Percentiles rank a stretch among this genome's conserved stretches.
phyloP scores from a whole-genome alignment of 176 grass and related monocot species.

The Hsuehochloa calcarea region DNA sequence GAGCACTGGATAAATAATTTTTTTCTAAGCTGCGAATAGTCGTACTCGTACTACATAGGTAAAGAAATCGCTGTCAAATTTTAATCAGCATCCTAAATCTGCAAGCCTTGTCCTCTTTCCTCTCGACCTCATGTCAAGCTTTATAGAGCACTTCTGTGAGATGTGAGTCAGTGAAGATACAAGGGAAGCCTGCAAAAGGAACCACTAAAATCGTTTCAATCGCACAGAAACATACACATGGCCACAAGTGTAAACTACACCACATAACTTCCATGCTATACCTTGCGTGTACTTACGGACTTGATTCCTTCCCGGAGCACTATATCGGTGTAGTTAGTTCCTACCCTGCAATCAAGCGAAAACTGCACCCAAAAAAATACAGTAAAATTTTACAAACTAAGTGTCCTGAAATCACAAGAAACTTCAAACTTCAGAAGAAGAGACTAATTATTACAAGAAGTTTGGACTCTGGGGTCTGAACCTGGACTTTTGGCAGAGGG shows the following conservation, averaged over 20 bases:
- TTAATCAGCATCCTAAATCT: constrained; percentile 43
- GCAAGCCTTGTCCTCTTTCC: constrained; percentile 8
- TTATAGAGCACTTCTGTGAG: constrained; percentile 70
- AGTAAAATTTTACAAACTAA: neutral
- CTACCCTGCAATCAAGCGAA: constrained; percentile 73
- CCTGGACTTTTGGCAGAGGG: constrained; percentile 60
- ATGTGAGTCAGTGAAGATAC: constrained; percentile 61
- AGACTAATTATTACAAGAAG: too few species aligned
- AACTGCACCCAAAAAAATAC: constrained; percentile 42
- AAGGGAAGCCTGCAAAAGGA: constrained; percentile 46
- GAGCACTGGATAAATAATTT: neutral
- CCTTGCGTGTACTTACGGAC: constrained; percentile 46
- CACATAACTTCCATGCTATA: constrained; percentile 27
- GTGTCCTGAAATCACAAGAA: neutral
- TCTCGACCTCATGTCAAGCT: constrained; percentile 37
- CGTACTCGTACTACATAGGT: neutral
- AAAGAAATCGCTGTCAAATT: neutral
- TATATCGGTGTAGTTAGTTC: constrained; percentile 67
- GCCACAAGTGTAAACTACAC: neutral
- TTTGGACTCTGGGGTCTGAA: neutral
- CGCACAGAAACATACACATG: neutral
- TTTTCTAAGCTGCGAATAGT: neutral
- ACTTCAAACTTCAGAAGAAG: neutral
- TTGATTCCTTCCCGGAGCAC: constrained; percentile 45
- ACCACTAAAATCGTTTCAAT: neutral